These are phyloP conservation scores for Xylaria sp. DNA, from an alignment of 2,329 filamentous ascomycete species.

Conservation along the genomic window DNA sequence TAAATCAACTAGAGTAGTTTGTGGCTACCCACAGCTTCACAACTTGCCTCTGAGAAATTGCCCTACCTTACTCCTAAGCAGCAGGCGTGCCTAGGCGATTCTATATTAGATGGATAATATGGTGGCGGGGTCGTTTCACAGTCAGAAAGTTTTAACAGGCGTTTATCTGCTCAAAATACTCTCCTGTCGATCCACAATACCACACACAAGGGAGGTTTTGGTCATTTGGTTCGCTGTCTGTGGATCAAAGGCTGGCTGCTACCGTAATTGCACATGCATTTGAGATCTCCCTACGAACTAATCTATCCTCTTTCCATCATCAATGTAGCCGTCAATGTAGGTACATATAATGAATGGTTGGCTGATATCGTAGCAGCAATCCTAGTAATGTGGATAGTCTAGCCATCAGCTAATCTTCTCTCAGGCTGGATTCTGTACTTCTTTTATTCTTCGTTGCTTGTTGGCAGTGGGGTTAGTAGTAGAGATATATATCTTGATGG, in stretches of 20 bases:
- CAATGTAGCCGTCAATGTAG: constrained; percentile 2
- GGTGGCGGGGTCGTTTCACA: background rate
- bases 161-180: too few relatives aligned
- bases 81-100: background rate
- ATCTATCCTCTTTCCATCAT: background rate
- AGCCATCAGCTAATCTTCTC: too few relatives aligned
- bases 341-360: background rate
- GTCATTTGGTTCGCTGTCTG: background rate
- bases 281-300: too few relatives aligned
- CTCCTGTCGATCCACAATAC: constrained; percentile 12
- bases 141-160: background rate
- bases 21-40: too few relatives aligned
- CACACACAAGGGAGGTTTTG: constrained; percentile 2
- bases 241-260: too few relatives aligned
- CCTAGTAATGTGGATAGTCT: too few relatives aligned
- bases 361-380: background rate
- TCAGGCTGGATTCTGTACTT: too few relatives aligned
- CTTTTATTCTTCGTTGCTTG: too few relatives aligned
- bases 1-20: background rate
- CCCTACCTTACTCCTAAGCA: too few relatives aligned
- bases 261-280: background rate
- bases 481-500: too few relatives aligned
- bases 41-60: too few relatives aligned
- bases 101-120: background rate
- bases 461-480: too few relatives aligned